phyloP scores from a whole-genome alignment of 768 basidiomycete genomes.

The Punctularia strigosozonata region DNA sequence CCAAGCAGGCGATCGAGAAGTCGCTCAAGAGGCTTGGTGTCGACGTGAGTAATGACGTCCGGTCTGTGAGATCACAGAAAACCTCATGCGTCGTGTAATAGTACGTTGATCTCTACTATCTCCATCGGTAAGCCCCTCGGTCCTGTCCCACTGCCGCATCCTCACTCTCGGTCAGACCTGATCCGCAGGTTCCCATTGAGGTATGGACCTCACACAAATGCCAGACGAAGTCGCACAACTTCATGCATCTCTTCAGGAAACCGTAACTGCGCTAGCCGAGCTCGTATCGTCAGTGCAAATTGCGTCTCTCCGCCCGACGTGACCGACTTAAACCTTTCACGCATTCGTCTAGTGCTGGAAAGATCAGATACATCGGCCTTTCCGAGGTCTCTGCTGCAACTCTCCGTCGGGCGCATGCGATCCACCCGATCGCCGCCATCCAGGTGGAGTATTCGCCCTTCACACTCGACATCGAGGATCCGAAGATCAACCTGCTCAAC shows the following conservation, averaged over 20 bases:
- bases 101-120: neutral
- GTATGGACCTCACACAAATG: neutral
- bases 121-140: neutral
- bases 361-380: slow-evolving; percentile 24
- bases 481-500: slow-evolving; percentile 11
- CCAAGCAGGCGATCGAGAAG: neutral
- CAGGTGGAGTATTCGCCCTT: slow-evolving; percentile 22
- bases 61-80: too few relatives aligned
- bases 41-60: too few relatives aligned
- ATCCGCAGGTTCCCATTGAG: slow-evolving; percentile 15
- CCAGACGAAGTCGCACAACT: too few relatives aligned
- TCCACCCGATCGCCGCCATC: slow-evolving; percentile 20
- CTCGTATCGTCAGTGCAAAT: slow-evolving; percentile 14
- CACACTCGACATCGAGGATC: slow-evolving; percentile 17
- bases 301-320: neutral
- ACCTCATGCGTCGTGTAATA: too few relatives aligned
- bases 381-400: slow-evolving; percentile 21
- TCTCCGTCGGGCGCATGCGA: slow-evolving; percentile 21
- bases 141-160: neutral
- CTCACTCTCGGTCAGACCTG: slow-evolving; percentile 7
- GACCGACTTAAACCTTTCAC: neutral
- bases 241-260: neutral
- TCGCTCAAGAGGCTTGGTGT: neutral
- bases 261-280: slow-evolving; percentile 15
- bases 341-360: slow-evolving; percentile 15